Evolutionary conservation across 768 basidiomycete genomes (phyloP).

Genomic region (Hygrophoropsis aurantiaca): DNA sequence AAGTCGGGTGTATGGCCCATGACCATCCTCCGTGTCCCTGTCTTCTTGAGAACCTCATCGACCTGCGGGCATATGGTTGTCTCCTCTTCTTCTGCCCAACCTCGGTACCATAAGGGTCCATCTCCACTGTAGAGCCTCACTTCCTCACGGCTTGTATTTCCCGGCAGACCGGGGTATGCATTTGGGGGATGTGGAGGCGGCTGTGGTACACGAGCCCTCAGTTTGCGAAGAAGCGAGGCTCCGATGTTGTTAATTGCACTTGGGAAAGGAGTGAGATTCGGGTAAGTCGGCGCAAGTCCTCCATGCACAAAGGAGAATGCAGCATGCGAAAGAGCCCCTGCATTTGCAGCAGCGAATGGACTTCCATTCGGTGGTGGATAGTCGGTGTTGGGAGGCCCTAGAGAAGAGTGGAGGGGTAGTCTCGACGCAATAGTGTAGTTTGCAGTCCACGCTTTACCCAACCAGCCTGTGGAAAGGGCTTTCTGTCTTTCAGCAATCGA

Average conservation of each 20-base stretch:
- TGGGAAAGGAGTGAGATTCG: constrained; percentile 78
- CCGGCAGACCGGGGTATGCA: constrained; percentile 71
- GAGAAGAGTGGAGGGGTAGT: constrained; percentile 72
- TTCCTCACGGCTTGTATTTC: constrained; percentile 65
- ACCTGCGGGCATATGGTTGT: constrained; percentile 69
- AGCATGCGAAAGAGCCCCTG: constrained; percentile 63
- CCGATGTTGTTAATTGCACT: constrained; percentile 78
- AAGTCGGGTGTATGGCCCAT: constrained; percentile 98
- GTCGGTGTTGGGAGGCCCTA: constrained; percentile 67
- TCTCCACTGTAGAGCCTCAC: constrained; percentile 66
- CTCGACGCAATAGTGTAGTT: constrained; percentile 85
- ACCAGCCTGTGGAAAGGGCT: constrained; percentile 69
- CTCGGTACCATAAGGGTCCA: constrained; percentile 94
- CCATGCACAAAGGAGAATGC: constrained; percentile 94
- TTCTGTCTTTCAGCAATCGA: constrained; percentile 68
- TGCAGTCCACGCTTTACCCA: constrained; percentile 79
- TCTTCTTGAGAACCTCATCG: constrained; percentile 64
- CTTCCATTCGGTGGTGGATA: constrained; percentile 43
- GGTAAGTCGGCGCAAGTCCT: constrained; percentile 78
- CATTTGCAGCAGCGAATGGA: constrained; percentile 29
- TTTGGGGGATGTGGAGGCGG: constrained; percentile 79
- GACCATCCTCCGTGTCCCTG: constrained; percentile 85
- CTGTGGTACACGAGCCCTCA: constrained; percentile 64
- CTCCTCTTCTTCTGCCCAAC: constrained; percentile 81
- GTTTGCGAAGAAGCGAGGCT: constrained; percentile 62